A percentile compares a stretch with the other conserved stretches of the same genome.
These are phyloP conservation scores for Pleurotus sapidus DNA, from an alignment of 768 basidiomycete genomes.

Conservation along the genomic window DNA sequence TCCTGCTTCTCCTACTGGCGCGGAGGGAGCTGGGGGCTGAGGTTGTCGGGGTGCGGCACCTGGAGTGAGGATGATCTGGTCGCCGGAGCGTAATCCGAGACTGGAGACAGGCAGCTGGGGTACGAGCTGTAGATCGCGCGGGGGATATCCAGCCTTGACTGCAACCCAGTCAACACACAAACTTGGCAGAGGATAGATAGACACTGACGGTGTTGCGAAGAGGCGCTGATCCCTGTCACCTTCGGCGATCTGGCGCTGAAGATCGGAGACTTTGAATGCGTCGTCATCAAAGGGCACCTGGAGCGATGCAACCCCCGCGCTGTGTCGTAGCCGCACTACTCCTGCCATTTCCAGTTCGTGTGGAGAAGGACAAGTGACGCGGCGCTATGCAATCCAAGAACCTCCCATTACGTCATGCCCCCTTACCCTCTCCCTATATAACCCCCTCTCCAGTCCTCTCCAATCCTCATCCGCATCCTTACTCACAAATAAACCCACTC, in stretches of 20 bases:
- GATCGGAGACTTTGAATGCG: constrained; percentile 63
- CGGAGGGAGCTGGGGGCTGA: constrained; percentile 12
- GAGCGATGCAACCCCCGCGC: constrained; percentile 79
- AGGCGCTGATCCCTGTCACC: constrained; percentile 68
- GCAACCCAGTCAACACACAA: constrained; percentile 1
- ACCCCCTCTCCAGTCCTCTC: background rate
- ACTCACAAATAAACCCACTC: background rate
- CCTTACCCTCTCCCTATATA: background rate
- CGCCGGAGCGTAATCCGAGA: constrained; percentile 74
- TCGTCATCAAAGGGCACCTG: constrained; percentile 56
- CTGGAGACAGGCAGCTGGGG: constrained; percentile 75
- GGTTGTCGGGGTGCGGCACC: constrained; percentile 1
- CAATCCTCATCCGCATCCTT: too few species aligned
- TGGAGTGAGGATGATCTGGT: constrained; percentile 77
- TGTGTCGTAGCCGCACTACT: constrained; percentile 77
- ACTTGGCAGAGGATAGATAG: background rate
- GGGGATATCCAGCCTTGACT: constrained; percentile 90
- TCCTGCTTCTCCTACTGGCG: background rate
- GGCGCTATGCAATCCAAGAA: too few species aligned
- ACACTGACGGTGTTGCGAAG: constrained; percentile 75
- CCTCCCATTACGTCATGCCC: background rate
- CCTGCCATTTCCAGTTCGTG: constrained; percentile 42
- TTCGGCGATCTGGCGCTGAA: constrained; percentile 69
- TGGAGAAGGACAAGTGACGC: too few species aligned
- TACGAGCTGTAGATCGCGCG: constrained; percentile 63